Evolutionary conservation across 768 basidiomycete genomes (phyloP).

Genomic region (Tephrocybe rancida): DNA sequence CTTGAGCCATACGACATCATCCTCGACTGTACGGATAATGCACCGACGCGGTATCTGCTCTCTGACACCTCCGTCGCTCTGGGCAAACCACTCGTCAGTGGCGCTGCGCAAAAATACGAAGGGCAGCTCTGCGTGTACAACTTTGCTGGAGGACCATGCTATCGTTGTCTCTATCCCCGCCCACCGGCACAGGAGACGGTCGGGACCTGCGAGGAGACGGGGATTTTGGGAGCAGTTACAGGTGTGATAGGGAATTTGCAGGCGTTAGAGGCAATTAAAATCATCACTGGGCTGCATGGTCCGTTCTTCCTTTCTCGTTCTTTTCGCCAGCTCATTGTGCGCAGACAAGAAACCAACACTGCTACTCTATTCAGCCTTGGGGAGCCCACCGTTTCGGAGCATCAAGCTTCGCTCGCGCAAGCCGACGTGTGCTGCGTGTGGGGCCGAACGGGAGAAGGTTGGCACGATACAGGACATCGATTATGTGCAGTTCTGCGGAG

Average conservation of each 20-base stretch:
- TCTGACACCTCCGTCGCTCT: slow-evolving; percentile 83
- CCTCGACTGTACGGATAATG: slow-evolving; percentile 53
- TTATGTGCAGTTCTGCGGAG: slow-evolving; percentile 89
- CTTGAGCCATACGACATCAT: slow-evolving; percentile 33
- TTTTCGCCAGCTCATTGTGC: slow-evolving; percentile 66
- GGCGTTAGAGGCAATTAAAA: slow-evolving; percentile 85
- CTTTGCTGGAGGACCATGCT: slow-evolving; percentile 80
- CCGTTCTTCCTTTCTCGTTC: background rate
- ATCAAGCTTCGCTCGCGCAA: slow-evolving; percentile 81
- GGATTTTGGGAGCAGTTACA: slow-evolving; percentile 86
- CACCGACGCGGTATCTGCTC: slow-evolving; percentile 88
- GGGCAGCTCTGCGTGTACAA: slow-evolving; percentile 84
- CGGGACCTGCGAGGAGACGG: slow-evolving; percentile 86
- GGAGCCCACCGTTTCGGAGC: slow-evolving; percentile 71
- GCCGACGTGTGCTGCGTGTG: slow-evolving; percentile 77
- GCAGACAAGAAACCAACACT: slow-evolving; percentile 44
- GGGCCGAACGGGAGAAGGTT: slow-evolving; percentile 42
- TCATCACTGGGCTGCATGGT: slow-evolving; percentile 26
- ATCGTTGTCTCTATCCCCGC: slow-evolving; percentile 89
- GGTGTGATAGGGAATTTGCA: slow-evolving; percentile 90
- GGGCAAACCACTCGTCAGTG: slow-evolving; percentile 40
- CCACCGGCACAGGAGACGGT: slow-evolving; percentile 65
- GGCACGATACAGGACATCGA: slow-evolving; percentile 60
- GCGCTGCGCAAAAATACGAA: slow-evolving; percentile 87
- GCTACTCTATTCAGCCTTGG: slow-evolving; percentile 65